Conservation (phyloP, 2,329 filamentous ascomycete genomes). For the Akanthomyces dipterigenus region DNA sequence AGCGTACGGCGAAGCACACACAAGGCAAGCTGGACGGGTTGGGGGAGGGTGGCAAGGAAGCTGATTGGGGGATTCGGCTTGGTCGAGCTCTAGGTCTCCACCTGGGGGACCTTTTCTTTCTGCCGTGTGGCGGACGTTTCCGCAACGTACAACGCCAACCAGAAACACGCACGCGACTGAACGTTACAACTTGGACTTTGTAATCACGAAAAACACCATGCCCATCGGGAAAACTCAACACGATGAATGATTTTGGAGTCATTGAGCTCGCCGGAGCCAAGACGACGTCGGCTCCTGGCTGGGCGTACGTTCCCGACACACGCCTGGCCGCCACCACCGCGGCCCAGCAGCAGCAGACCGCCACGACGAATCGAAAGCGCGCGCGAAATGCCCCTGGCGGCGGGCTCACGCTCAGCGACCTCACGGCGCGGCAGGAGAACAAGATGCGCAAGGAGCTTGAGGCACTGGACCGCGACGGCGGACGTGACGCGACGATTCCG, state of each 20-base stretch:
- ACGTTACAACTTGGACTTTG: background rate
- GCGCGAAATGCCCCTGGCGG: constrained; percentile 50
- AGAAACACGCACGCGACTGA: background rate
- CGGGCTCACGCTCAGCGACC: constrained; percentile 50
- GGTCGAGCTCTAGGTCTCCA: constrained; percentile 2
- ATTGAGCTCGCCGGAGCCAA: constrained; percentile 71
- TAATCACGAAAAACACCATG: too few relatives aligned
- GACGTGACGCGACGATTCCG: constrained; percentile 64
- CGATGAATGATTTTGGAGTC: constrained; percentile 64
- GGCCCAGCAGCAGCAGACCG: constrained; percentile 37
- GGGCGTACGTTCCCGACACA: constrained; percentile 84
- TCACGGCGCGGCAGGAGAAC: constrained; percentile 74
- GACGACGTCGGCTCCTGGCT: constrained; percentile 70
- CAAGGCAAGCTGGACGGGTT: background rate
- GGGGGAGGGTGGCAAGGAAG: constrained; percentile 2
- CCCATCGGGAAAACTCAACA: too few relatives aligned
- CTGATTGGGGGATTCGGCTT: constrained; percentile 14
- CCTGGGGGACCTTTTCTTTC: background rate
- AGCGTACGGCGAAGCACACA: background rate
- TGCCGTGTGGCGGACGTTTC: background rate
- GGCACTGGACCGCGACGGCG: constrained; percentile 74
- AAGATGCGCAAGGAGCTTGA: constrained; percentile 77
- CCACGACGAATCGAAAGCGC: constrained; percentile 60
- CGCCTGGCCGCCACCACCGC: constrained; percentile 37
- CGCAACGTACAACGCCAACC: background rate